Conservation (phyloP, 1,284 basidiomycete species). For the Pulveroboletus sp. region DNA sequence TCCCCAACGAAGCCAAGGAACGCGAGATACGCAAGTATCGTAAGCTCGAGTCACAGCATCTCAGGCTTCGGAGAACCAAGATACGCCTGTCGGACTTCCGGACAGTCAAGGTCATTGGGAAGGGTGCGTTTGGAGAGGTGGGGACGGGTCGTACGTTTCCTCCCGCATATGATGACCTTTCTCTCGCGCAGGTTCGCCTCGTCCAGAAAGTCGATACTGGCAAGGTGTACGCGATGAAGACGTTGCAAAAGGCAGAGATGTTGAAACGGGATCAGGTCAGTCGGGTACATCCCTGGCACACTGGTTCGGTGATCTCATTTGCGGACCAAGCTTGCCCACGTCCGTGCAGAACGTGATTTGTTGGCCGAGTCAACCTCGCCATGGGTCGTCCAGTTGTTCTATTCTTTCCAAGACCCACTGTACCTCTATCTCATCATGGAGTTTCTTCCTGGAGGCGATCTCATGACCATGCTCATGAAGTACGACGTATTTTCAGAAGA, state of each 20-base stretch:
- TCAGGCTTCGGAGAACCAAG: slow-evolving; percentile 88
- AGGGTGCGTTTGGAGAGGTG: slow-evolving; percentile 97
- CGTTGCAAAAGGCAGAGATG: slow-evolving; percentile 96
- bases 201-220: slow-evolving; percentile 97
- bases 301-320: slow-evolving; percentile 2
- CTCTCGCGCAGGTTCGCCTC: slow-evolving; percentile 68
- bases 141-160: not conserved
- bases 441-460: slow-evolving; percentile 94
- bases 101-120: slow-evolving; percentile 98
- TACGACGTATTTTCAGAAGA: slow-evolving; percentile 99
- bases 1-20: slow-evolving; percentile 81
- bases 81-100: slow-evolving; percentile 92
- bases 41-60: slow-evolving; percentile 87
- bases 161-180: not conserved
- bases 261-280: slow-evolving; percentile 95
- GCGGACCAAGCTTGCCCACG: slow-evolving; percentile 80
- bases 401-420: slow-evolving; percentile 96
- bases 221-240: slow-evolving; percentile 99
- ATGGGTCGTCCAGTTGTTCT: slow-evolving; percentile 98
- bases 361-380: slow-evolving; percentile 96
- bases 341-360: slow-evolving; percentile 97
- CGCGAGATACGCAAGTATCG: slow-evolving; percentile 90
- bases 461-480: slow-evolving; percentile 99
- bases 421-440: slow-evolving; percentile 99
- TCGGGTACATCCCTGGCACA: not conserved